Percentiles rank a stretch among this genome's conserved stretches.
Evolutionary conservation across 306 rosid genomes (phyloP).

Genomic region (Cucumis cinereus): DNA sequence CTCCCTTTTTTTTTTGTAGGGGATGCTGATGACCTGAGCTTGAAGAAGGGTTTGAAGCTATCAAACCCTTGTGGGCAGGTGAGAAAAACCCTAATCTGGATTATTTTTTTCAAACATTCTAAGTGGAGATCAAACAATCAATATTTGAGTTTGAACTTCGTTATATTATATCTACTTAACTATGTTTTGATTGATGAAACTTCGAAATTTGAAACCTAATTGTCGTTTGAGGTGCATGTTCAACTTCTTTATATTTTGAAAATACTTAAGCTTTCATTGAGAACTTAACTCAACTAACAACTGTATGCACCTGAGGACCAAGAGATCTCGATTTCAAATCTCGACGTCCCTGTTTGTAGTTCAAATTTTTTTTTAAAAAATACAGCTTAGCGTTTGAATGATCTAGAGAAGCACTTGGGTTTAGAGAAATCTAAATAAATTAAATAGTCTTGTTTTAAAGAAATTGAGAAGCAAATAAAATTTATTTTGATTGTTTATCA

Average conservation of each 20-base stretch:
- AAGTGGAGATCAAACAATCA: too few relatives aligned
- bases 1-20: neutral
- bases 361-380: too few relatives aligned
- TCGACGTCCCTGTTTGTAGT: too few relatives aligned
- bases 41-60: slow-evolving; percentile 1
- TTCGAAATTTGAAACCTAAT: neutral
- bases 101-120: too few relatives aligned
- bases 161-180: too few relatives aligned
- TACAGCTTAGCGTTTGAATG: neutral
- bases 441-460: neutral
- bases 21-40: neutral
- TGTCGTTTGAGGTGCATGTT: neutral
- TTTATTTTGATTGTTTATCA: too few relatives aligned
- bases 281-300: too few relatives aligned
- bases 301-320: too few relatives aligned
- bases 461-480: too few relatives aligned
- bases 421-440: neutral
- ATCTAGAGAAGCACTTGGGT: neutral
- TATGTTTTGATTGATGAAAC: neutral
- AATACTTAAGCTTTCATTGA: neutral
- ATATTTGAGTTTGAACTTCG: too few relatives aligned
- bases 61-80: neutral
- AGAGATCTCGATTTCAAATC: too few relatives aligned
- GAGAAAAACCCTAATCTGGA: neutral
- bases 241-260: neutral